Evolutionary conservation across 2,329 filamentous ascomycete species (phyloP), one percentile per base, ranked within the genome.

Genomic region (Ceratocystiopsis sp.): DNA sequence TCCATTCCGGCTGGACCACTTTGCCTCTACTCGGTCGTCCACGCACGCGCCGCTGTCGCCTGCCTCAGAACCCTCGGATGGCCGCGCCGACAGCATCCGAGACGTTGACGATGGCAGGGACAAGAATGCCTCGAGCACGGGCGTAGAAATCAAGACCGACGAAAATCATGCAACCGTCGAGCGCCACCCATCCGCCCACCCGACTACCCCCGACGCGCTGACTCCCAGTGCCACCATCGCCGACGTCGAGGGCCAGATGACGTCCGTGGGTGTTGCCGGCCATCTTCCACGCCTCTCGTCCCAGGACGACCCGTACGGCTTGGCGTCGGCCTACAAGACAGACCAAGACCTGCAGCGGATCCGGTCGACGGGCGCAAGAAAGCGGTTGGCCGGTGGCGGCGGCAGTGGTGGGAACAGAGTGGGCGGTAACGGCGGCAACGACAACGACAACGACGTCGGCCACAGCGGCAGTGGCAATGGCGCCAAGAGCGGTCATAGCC

Each of bases 291-390:
- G 66, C 10, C 73, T 78, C 53, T 73, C 68, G 17, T 59, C 61
- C 21, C 75, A 78, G 50, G 80, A 75, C 54, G 89, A 96, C 53
- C 89, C 89, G 0, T 91, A 85, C 60, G 75, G 78, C 43, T 76
- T 96, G 4, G 76, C 82, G 1, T 73, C 74, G 3, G 77, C 75
- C 43, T 74, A 91, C 58, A 96, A 94, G 64, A 77, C 80, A 17
- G 67, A 76, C 29, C 73, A 70, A 16, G 84, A 95, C 57, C 75
- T 95, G 49, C 72, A 78, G 34, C 67, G 73, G 52, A 89, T 93
- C 58, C 75, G 76, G 49, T 80, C 85, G 45, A 93, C 93, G 57
- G 82, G 77, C 2, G 82, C 81, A 9, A 75, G 79, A 49, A 89
- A 87, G 63, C 78, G 84, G 41, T 4, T 12, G 8, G n/a, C 6